Evolutionary conservation across 257 asterid genomes (phyloP), one percentile per base, ranked within the genome.

Genomic region (Nicotiana benthamiana): DNA sequence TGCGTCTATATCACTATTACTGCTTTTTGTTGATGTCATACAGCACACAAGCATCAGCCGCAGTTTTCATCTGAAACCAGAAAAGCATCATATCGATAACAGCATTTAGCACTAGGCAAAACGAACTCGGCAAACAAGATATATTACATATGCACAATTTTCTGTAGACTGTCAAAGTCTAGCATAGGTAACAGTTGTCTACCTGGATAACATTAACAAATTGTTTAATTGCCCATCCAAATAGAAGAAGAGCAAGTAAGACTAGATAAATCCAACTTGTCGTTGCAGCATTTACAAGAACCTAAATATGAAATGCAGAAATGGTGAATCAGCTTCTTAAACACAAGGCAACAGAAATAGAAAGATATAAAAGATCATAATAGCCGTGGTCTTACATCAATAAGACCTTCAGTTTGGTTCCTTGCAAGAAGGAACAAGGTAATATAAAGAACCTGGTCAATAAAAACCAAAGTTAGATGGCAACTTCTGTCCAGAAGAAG

Each of bases 221-320:
- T 82, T 96, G 98, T 87, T 96, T 96, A 89, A 91, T 88, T 22
- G 86, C 90, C 92, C 96, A 96, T 77, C 99, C 99, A 51, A 93
- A 83, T 32, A 89, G 79, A 88, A 83, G 82, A 65, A 92, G 68
- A 67, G 89, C 89, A 84, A 94, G 89, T 52, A 90, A 83, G 75
- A 83, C 72, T 51, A 86, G 32, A 78, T 84, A 86, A 75, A 92
- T 75, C 94, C 91, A 87, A 82, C 93, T 91, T 80, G 85, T 85
- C 13, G 79, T 84, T 15, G 88, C 84, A 80, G 90, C 87, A 57
- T 82, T 88, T 80, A 81, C 86, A 80, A 94, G 85, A 86, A 94
- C 97, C 98, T 94, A 77, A 10, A 62, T 54, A 83, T 76, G 79
- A 79, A 43, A 80, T 63, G 8, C 66, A 16, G 53, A 66, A 82